A percentile compares a stretch with the other conserved stretches of the same genome.
Conservation (phyloP, 192 early-diverging fungal species). For the Entrophospora sp. region DNA sequence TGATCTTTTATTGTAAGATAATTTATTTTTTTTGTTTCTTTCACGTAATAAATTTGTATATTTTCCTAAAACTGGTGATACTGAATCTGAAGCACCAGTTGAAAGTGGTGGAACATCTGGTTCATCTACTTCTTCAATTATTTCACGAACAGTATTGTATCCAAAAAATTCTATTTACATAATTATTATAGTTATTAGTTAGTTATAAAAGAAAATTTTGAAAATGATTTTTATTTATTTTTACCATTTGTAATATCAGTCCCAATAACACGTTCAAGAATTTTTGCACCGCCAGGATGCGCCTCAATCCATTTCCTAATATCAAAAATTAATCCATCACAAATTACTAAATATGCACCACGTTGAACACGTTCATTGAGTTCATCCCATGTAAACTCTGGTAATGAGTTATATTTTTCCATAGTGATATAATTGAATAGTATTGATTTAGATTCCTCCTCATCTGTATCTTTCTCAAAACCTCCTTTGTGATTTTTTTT, state of each 20-base stretch:
- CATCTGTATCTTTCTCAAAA: neutral
- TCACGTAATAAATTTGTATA: too few species aligned
- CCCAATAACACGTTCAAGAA: too few species aligned
- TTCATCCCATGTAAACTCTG: conserved; percentile 7
- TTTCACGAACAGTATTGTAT: neutral
- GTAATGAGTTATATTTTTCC: neutral
- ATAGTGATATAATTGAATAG: neutral
- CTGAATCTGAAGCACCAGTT: too few species aligned
- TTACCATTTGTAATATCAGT: conserved; percentile 15
- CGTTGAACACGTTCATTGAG: conserved; percentile 10
- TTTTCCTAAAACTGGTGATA: too few species aligned
- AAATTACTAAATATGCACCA: conserved; percentile 14
- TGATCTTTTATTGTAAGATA: too few species aligned
- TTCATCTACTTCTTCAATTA: neutral
- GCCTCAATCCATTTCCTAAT: conserved; percentile 6
- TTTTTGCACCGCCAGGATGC: conserved; percentile 16
- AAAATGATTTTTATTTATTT: neutral
- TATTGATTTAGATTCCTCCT: too few species aligned
- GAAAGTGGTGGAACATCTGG: neutral
- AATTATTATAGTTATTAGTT: neutral
- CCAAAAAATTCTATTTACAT: neutral
- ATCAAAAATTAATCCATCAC: conserved; percentile 8
- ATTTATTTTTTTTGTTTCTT: too few species aligned
- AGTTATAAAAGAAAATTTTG: neutral
- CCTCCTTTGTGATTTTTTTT: too few species aligned